Conservation (phyloP, 371 early-diverging fungal species). For the Massospora cicadina region DNA sequence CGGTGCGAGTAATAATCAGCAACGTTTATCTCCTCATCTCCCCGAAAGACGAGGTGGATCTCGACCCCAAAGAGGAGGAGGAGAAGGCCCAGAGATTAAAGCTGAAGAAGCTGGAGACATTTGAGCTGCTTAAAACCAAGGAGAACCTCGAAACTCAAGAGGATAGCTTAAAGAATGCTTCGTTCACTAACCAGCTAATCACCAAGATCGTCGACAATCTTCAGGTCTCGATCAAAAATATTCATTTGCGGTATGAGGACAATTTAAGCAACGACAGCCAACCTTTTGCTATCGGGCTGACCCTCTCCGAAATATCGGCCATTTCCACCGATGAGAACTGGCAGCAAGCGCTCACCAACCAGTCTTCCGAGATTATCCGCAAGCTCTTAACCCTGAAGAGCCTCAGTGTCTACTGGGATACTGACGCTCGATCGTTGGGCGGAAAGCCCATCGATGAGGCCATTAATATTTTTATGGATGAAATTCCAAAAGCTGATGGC, state of each 20-base stretch:
- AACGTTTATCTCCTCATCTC: slow-evolving; percentile 75
- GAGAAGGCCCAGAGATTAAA: slow-evolving; percentile 62
- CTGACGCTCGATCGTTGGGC: slow-evolving; percentile 44
- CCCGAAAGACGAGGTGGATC: slow-evolving; percentile 56
- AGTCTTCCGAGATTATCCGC: slow-evolving; percentile 57
- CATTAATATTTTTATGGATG: slow-evolving; percentile 24
- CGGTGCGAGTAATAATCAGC: slow-evolving; percentile 72
- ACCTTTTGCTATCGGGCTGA: slow-evolving; percentile 81
- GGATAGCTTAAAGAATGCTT: slow-evolving; percentile 50
- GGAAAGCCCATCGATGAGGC: slow-evolving; percentile 28
- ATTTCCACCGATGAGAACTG: slow-evolving; percentile 83
- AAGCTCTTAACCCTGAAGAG: slow-evolving; percentile 69
- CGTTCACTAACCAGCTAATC: slow-evolving; percentile 62
- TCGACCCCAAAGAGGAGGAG: slow-evolving; percentile 69
- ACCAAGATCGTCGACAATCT: slow-evolving; percentile 91
- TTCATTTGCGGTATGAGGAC: slow-evolving; percentile 92
- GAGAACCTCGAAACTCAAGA: slow-evolving; percentile 13
- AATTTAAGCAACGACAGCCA: slow-evolving; percentile 46
- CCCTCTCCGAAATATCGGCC: slow-evolving; percentile 75
- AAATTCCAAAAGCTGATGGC: slow-evolving; percentile 8
- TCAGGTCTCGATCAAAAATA: slow-evolving; percentile 84
- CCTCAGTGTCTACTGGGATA: slow-evolving; percentile 82
- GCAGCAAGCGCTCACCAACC: slow-evolving; percentile 60
- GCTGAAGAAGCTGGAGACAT: slow-evolving; percentile 61
- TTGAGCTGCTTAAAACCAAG: slow-evolving; percentile 40